phyloP scores from a whole-genome alignment of 2,329 filamentous ascomycete genomes.

The Diaporthe velutina region DNA sequence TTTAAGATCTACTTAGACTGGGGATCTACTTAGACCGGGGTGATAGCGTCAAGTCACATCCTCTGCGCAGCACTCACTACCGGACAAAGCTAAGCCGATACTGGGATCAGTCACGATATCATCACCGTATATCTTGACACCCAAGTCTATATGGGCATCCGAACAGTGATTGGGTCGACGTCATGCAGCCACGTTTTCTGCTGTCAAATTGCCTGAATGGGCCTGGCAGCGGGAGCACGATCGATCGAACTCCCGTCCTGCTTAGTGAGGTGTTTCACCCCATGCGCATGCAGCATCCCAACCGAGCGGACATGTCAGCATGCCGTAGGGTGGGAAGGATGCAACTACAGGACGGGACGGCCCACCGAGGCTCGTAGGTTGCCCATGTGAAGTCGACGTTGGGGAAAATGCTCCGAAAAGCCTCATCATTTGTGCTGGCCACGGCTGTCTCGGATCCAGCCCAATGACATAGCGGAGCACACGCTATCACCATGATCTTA shows the following conservation, averaged over 20 bases:
- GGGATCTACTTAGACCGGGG: not conserved
- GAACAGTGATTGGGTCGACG: constrained; percentile 8
- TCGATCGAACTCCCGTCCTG: constrained; percentile 15
- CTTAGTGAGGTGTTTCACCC: constrained; percentile 5
- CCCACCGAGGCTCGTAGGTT: constrained; percentile 15
- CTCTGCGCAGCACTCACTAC: not conserved
- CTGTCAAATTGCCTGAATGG: constrained; percentile 4
- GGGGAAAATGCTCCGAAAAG: not conserved
- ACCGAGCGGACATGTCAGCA: not conserved
- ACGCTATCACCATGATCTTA: too few relatives aligned
- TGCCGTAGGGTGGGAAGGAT: constrained; percentile 5
- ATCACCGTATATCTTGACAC: not conserved
- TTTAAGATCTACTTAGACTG: not conserved
- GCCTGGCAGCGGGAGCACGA: constrained; percentile 15
- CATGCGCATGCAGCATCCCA: not conserved
- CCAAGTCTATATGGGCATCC: not conserved
- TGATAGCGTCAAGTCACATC: not conserved
- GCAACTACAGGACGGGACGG: constrained; percentile 18
- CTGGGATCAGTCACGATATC: not conserved
- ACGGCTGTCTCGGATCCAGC: not conserved
- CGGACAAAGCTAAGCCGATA: not conserved
- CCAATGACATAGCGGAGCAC: not conserved
- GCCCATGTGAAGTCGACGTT: constrained; percentile 3
- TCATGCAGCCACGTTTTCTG: not conserved
- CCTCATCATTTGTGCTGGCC: not conserved